Evolutionary conservation across 1,139 yeast species (phyloP).

Genomic region (Sugiyamaella novakii): DNA sequence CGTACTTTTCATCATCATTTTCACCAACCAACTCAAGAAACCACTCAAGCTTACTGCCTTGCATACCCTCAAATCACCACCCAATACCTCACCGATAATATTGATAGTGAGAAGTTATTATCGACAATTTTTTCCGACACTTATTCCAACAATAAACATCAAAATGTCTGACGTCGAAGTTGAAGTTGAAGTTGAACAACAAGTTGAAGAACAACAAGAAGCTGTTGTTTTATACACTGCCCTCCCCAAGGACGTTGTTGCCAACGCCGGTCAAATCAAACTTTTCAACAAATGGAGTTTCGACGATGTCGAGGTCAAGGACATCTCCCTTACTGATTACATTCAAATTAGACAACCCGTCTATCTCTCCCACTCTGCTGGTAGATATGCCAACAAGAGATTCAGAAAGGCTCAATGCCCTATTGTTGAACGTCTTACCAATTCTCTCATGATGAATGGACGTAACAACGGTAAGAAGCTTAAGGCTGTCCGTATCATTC

Average conservation of each 20-base stretch:
- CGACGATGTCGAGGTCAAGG: conserved; percentile 96
- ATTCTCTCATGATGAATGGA: conserved; percentile 99
- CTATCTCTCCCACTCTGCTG: conserved; percentile 98
- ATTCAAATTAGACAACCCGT: conserved; percentile 97
- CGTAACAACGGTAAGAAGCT: conserved; percentile 99
- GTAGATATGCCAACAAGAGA: conserved; percentile 99
- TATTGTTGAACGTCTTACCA: conserved; percentile 98
- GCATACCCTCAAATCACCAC: neutral
- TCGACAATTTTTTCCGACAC: conserved; percentile 9
- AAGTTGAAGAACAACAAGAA: conserved; percentile 30
- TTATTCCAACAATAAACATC: conserved; percentile 19
- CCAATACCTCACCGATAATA: conserved; percentile 4
- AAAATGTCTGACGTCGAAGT: conserved; percentile 38
- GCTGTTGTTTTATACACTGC: conserved; percentile 54
- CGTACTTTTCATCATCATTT: neutral
- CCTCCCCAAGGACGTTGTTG: conserved; percentile 96
- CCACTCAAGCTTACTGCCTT: neutral
- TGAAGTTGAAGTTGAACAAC: conserved; percentile 29
- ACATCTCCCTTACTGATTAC: conserved; percentile 97
- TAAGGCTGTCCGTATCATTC: conserved; percentile 99
- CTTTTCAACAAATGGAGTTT: conserved; percentile 99
- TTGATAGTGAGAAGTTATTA: conserved; percentile 13
- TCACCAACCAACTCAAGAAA: neutral
- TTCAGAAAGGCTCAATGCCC: conserved; percentile 99
- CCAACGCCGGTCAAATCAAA: conserved; percentile 94